phyloP scores from a whole-genome alignment of 768 basidiomycete genomes.

The Lanmaoa pseudosensibilis region DNA sequence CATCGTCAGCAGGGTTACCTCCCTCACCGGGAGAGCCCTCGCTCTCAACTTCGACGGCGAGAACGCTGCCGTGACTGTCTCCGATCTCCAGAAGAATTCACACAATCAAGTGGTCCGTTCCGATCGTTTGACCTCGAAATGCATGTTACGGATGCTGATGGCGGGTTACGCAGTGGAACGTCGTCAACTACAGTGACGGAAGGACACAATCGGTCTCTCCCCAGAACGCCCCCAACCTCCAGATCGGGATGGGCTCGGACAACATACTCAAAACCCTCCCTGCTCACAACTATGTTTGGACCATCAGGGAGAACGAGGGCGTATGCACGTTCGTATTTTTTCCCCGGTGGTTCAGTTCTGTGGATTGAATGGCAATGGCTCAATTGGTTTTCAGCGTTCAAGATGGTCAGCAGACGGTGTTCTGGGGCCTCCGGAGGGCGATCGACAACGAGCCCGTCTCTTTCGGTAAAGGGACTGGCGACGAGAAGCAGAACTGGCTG shows the following conservation, averaged over 20 bases:
- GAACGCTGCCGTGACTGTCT: background rate
- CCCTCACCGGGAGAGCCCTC: background rate
- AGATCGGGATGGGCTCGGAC: conserved; percentile 6
- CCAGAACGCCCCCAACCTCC: background rate
- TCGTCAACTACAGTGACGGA: background rate
- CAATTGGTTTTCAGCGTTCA: background rate
- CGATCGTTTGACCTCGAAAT: background rate
- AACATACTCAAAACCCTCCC: background rate
- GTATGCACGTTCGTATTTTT: background rate
- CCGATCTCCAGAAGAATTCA: background rate
- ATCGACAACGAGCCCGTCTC: too few relatives aligned
- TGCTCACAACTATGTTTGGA: background rate
- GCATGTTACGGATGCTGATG: background rate
- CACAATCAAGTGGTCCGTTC: background rate
- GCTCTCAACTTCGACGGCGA: background rate
- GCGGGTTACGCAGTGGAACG: background rate
- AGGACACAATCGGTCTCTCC: background rate
- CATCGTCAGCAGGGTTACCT: background rate
- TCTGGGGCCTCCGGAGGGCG: too few relatives aligned
- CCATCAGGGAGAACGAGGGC: background rate
- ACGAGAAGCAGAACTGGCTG: too few relatives aligned
- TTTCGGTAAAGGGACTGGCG: too few relatives aligned
- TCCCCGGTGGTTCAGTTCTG: background rate
- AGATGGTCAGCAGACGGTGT: background rate
- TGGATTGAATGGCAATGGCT: background rate